phyloP scores from a whole-genome alignment of 2,329 filamentous ascomycete species.

The Aureobasidium sp. region DNA sequence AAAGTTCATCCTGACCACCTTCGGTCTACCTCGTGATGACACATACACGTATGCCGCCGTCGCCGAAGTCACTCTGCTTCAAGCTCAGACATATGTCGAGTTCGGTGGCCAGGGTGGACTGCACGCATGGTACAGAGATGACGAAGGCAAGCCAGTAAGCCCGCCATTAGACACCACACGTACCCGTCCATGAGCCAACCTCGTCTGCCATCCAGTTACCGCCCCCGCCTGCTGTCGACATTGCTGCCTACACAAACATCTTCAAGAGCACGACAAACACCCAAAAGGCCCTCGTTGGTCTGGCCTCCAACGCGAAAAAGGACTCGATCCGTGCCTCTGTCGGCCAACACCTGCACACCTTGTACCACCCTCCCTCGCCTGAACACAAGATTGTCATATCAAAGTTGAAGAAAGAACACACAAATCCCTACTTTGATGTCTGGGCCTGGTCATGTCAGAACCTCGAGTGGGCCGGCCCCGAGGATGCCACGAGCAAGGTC shows the following conservation, averaged over 20 bases:
- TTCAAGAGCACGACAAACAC: slow-evolving; percentile 55
- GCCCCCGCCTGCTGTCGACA: slow-evolving; percentile 48
- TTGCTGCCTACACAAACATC: slow-evolving; percentile 57
- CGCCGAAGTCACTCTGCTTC: slow-evolving; percentile 41
- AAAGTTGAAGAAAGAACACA: slow-evolving; percentile 37
- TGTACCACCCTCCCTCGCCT: slow-evolving; percentile 42
- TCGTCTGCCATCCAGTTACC: slow-evolving; percentile 19
- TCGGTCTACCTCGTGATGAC: slow-evolving; percentile 38
- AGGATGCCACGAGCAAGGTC: slow-evolving; percentile 42
- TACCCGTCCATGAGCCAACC: not conserved
- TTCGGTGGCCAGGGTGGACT: slow-evolving; percentile 38
- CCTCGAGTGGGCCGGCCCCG: slow-evolving; percentile 58
- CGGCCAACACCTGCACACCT: slow-evolving; percentile 46
- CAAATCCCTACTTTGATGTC: slow-evolving; percentile 60
- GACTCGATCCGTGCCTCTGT: slow-evolving; percentile 50
- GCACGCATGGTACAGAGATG: slow-evolving; percentile 44
- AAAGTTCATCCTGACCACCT: slow-evolving; percentile 38
- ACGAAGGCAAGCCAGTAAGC: slow-evolving; percentile 30
- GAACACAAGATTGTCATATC: slow-evolving; percentile 25
- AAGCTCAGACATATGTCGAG: slow-evolving; percentile 41
- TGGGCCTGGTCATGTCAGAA: slow-evolving; percentile 57
- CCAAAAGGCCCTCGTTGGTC: slow-evolving; percentile 51
- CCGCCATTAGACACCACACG: not conserved
- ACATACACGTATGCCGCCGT: slow-evolving; percentile 43
- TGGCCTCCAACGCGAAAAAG: slow-evolving; percentile 58